phyloP scores from a whole-genome alignment of 768 basidiomycete genomes.

The Agrocybe chaxingu region DNA sequence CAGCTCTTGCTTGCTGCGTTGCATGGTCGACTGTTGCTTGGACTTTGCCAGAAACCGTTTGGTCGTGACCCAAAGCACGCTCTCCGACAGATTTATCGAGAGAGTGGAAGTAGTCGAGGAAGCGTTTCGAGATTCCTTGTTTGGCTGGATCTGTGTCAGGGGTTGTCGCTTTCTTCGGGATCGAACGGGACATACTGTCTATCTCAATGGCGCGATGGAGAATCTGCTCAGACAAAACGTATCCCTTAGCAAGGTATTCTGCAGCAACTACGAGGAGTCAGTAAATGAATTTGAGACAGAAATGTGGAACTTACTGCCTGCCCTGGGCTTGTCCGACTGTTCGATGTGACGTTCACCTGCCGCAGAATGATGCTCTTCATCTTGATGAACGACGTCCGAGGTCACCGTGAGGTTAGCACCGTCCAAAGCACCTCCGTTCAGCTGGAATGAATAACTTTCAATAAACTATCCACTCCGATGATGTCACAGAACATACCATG shows the following conservation, averaged over 20 bases:
- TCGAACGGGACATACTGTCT: conserved; percentile 43
- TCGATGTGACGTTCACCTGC: conserved; percentile 43
- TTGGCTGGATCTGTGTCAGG: conserved; percentile 40
- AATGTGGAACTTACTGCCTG: conserved; percentile 56
- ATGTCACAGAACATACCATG: conserved; percentile 45
- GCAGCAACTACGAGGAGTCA: conserved; percentile 61
- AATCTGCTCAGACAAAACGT: conserved; percentile 73
- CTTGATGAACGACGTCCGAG: conserved; percentile 59
- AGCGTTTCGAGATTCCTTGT: conserved; percentile 85
- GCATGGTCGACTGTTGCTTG: conserved; percentile 63
- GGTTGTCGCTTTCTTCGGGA: background rate
- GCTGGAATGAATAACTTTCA: conserved; percentile 28
- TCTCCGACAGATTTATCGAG: conserved; percentile 72
- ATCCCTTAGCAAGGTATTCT: conserved; percentile 91
- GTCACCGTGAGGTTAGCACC: conserved; percentile 67
- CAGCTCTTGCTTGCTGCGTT: conserved; percentile 61
- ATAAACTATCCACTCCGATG: background rate
- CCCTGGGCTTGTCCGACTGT: conserved; percentile 90
- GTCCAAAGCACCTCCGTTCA: conserved; percentile 77
- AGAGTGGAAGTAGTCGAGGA: conserved; percentile 73
- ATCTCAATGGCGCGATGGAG: conserved; percentile 78
- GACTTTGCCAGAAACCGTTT: conserved; percentile 76
- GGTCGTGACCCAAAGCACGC: conserved; percentile 71
- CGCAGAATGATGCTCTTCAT: conserved; percentile 39
- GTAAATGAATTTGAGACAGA: conserved; percentile 3